Base-by-base conservation (phyloP, 1,284 basidiomycete species). In the Puccinia triticina region DNA sequence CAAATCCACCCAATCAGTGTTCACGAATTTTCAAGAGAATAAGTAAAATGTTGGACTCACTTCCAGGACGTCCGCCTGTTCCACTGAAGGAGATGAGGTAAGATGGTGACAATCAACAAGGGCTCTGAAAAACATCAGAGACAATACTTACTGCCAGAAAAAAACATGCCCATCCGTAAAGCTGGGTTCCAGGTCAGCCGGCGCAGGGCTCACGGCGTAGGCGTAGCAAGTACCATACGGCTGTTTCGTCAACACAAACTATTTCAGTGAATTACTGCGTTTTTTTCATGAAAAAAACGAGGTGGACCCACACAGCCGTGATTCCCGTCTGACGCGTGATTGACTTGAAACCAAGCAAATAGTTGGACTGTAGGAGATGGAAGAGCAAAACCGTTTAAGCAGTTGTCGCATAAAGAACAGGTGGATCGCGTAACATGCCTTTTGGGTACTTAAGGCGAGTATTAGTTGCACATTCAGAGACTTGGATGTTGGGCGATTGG, bases 141-240 rank as follows among this genome's bases (percentile, higher is more conserved):
- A 57, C 14, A 72, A 8, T n/a, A 50, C 69, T 23, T 72, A 72
- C 69, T 72, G 69, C 69, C 69, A 72, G 43, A 29, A 48, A n/a
- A 72, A 72, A 1, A 23, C 18, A 48, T 72, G 69, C 11, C 43
- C 26, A 72, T 50, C 43, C 18, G 69, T 46, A 37, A 37, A 66
- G 69, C 40, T 72, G 69, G 48, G 69, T 23, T 5, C 69, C 23
- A 72, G 2, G 7, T 72, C 69, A 21, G 5, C 26, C 1, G 48
- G 16, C 26, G 1, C 12, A 26, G 69, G 69, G 26, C 3, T 23
- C 2, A 32, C 21, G 21, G 14, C 14, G 43, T 23, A 72, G 2
- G 69, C 69, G 37, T 29, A n/a, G 26, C 43, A 48, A 72, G 26
- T 43, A 72, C 69, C 69, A 34, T 72, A 72, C 48, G 69, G 69